phyloP scores from a whole-genome alignment of 352 stramenopile species.

The Phytophthora citricola region DNA sequence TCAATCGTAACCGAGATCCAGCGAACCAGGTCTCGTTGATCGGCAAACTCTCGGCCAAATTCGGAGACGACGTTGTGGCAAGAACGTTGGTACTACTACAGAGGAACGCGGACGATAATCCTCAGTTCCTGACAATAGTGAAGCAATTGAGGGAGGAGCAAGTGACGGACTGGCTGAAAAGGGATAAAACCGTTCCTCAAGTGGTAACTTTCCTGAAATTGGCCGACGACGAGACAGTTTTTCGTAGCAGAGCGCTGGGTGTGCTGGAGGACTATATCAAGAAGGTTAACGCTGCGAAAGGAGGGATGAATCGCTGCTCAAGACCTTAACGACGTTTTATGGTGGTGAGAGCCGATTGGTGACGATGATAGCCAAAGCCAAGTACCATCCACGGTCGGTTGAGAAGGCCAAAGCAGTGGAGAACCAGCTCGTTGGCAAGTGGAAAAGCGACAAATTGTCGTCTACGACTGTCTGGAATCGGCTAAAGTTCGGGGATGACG shows the following conservation, averaged over 20 bases:
- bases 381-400: neutral
- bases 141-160: slow-evolving; percentile 1
- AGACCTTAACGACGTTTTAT: neutral
- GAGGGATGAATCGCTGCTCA: neutral
- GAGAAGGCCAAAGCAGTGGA: neutral
- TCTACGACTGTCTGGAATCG: neutral
- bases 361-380: neutral
- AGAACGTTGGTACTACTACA: neutral
- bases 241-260: neutral
- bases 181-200: neutral
- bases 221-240: neutral
- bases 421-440: neutral
- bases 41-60: neutral
- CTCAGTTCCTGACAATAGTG: neutral
- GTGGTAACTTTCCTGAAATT: slow-evolving; percentile 1
- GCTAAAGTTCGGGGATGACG: neutral
- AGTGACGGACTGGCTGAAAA: neutral
- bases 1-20: neutral
- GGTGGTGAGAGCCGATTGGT: neutral
- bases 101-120: neutral
- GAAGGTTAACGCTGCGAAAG: neutral
- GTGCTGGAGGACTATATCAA: neutral
- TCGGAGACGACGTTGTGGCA: slow-evolving; percentile 4
- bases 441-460: neutral
- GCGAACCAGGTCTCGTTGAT: neutral